Base-by-base conservation (phyloP, 2,329 filamentous ascomycete genomes). In the Cladophialophora chaetospira region DNA sequence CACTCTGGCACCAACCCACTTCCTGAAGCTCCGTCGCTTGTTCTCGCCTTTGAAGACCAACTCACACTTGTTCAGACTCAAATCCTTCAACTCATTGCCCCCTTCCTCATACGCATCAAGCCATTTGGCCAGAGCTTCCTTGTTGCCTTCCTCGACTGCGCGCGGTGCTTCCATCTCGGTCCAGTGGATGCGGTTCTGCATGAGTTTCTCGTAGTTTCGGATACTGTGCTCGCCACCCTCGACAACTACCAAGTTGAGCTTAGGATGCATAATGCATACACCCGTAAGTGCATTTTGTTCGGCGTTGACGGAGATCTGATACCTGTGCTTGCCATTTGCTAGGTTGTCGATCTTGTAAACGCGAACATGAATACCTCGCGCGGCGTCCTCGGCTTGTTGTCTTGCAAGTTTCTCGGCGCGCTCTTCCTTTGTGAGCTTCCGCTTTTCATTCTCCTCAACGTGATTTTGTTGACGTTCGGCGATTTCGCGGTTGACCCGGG, bases 161-260 rank as follows among this genome's bases (percentile, higher is more conserved):
- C 84, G 80, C 0, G 91, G 87, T 2, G 86, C 85, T 0, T 84
- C 82, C 66, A 96, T 96, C 70, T 97, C 92, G 2, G 88, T 88
- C 94, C 95, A 99, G 72, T 96, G 88, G 68, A 97, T 91, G 45
- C 94, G 91, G 65, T 93, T 87, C 40, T 95, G 79, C 89, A 99
- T 92, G 26, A 99, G 80, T 71, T 96, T 97, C 72, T 88, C 91
- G 78, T 93, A 97, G 61, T 87, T 87, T 50, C 84, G 85, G 70
- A 94, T 88, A 57, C 88, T 88, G 75, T 94, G 87, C 58, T 86
- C 79, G 35, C 94, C 94, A 29, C 93, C 94, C 72, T 99, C 95
- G 1, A 96, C 91, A 62, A 99, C 85, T 13, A 99, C 85, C 2
- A 99, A 76, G 69, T 88, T 95, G 73, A 96, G 87, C 63, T 87